phyloP scores from a whole-genome alignment of 306 rosid genomes.

The Rubus parviflorus region DNA sequence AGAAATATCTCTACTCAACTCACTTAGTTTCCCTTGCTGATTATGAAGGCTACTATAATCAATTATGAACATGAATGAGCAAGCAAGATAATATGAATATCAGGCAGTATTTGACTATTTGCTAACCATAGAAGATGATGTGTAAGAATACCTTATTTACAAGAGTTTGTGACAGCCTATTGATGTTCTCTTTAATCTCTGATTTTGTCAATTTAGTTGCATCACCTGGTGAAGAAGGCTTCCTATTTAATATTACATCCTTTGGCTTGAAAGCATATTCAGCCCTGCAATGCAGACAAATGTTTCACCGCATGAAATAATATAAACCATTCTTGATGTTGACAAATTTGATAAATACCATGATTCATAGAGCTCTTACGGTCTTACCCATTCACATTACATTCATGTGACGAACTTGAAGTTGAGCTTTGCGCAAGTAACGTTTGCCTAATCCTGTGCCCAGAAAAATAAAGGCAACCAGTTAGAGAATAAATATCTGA shows the following conservation, averaged over 20 bases:
- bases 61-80: not conserved
- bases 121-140: slow-evolving; percentile 1
- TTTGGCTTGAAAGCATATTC: slow-evolving; percentile 78
- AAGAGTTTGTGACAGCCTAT: slow-evolving; percentile 56
- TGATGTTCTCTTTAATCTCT: slow-evolving; percentile 64
- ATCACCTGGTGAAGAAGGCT: slow-evolving; percentile 48
- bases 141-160: slow-evolving; percentile 54
- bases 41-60: not conserved
- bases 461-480: slow-evolving; percentile 19
- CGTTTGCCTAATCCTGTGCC: slow-evolving; percentile 37
- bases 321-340: not conserved
- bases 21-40: not conserved
- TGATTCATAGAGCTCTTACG: slow-evolving; percentile 36
- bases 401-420: slow-evolving; percentile 46
- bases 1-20: not conserved
- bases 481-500: not conserved
- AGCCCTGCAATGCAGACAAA: slow-evolving; percentile 47
- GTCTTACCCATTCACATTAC: slow-evolving; percentile 52
- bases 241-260: slow-evolving; percentile 52
- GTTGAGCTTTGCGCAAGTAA: slow-evolving; percentile 36
- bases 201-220: slow-evolving; percentile 51
- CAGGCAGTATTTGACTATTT: not conserved
- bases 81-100: not conserved
- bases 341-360: not conserved
- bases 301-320: slow-evolving; percentile 12